Evolutionary conservation across 352 stramenopile genomes (phyloP), one percentile per base, ranked within the genome.

Genomic region (Phytophthora pisi): DNA sequence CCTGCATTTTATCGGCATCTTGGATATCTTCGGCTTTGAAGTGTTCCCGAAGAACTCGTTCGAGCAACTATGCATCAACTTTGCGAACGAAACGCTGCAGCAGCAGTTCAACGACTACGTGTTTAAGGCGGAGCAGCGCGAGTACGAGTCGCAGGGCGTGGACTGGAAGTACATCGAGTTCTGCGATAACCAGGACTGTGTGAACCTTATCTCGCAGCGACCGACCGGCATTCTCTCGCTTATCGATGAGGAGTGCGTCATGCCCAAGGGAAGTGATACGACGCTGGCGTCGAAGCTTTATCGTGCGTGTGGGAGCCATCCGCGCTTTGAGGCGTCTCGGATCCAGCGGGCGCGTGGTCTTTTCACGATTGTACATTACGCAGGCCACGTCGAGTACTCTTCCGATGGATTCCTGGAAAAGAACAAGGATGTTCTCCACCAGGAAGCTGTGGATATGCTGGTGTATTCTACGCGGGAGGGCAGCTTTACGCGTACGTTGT

Each of bases 21-120:
- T 98, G 3, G 92, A 98, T 75, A 97, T 98, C 61, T 98, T 98
- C 68, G 92, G 92, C 36, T 98, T 98, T 47, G 92, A 98, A 55
- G 85, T 93, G n/a, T 97, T 97, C 60, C 81, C 86, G 18, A 78
- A 91, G 62, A 97, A 97, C 65, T 95, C 84, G 54, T 97, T 96
- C 62, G 90, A 97, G 68, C 90, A 97, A 67, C 84, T 97, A 4
- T 96, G 88, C 42, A 97, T 97, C 72, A 97, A 97, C 67, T 97
- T 93, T 63, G 83, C 87, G 8, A 97, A 97, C 61, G 90, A 97
- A 57, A 94, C 84, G 36, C 75, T 97, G 26, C 88, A 97, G 68
- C 86, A 93, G 53, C 84, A 96, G 64, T 96, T 96, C 69, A 95
- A 95, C 67, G 84, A 93, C 61, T 93, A 96, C 58, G 84, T 94